Conservation (phyloP, 2,329 filamentous ascomycete genomes). For the Fusarium hainanense region DNA sequence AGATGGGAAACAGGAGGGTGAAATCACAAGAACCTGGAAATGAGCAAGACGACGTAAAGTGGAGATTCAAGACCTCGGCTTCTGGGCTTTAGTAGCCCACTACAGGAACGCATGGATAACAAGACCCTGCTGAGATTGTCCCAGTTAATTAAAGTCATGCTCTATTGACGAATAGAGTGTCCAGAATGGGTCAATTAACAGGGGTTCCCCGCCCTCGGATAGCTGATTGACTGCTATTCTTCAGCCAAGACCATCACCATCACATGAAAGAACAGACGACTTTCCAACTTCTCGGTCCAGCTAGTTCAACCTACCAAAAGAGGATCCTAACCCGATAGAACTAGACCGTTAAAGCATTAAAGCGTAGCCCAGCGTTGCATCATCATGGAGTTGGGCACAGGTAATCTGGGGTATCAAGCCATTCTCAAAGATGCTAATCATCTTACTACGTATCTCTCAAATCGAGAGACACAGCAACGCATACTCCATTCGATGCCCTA, state of each 20-base stretch:
- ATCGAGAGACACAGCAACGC: slow-evolving; percentile 10
- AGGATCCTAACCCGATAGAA: neutral
- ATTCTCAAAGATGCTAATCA: slow-evolving; percentile 32
- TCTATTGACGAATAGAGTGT: slow-evolving; percentile 13
- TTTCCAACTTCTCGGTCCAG: neutral
- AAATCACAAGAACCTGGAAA: slow-evolving; percentile 41
- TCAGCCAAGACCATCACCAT: slow-evolving; percentile 15
- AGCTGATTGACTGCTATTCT: slow-evolving; percentile 4
- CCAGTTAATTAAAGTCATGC: slow-evolving; percentile 37
- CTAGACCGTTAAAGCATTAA: neutral
- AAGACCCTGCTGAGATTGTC: slow-evolving; percentile 24
- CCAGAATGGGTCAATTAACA: slow-evolving; percentile 12
- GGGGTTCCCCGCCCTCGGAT: slow-evolving; percentile 38
- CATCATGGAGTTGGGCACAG: neutral
- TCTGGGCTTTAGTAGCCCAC: slow-evolving; percentile 3
- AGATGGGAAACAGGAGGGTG: slow-evolving; percentile 22
- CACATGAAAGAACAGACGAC: slow-evolving; percentile 20
- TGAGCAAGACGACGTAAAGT: slow-evolving; percentile 36
- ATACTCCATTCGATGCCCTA: slow-evolving; percentile 35
- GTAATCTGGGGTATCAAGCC: slow-evolving; percentile 38
- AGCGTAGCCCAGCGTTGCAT: neutral
- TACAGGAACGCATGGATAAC: neutral
- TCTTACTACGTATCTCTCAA: slow-evolving; percentile 3
- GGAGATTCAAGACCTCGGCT: slow-evolving; percentile 36
- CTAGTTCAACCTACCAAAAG: slow-evolving; percentile 12